Base-by-base conservation (phyloP, 2,329 filamentous ascomycete genomes). In the Aspergillus candidus region DNA sequence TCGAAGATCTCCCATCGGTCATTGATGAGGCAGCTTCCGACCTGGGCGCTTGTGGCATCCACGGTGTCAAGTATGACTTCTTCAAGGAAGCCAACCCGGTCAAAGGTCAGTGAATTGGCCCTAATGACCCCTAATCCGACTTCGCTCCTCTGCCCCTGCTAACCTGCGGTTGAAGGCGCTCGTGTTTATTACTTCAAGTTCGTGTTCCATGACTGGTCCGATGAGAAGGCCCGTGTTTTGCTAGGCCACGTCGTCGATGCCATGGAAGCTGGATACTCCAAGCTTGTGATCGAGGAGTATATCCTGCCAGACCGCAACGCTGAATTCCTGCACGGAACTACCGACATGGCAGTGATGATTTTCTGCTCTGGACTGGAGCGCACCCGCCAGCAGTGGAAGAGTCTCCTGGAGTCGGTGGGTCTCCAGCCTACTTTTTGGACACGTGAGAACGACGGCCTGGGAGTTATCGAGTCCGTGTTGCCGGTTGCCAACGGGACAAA, bases 1-100 rank as follows among this genome's bases (percentile, higher is more conserved):
- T 77, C 0, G 71, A 78, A 47, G 75, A 77, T 49, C 58, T 72
- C 3, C 59, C 67, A 0, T 46, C 56, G 3, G 68, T 75, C 17
- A 50, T 65, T 41, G 52, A 60, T 34, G 47, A 56, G n/a, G 44
- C 43, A 7, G 46, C 47, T 7, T 37, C 34, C 11, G 43, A 51
- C 8, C 32, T 52, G 1, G 42, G 44, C 4, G 36, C 34, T 2
- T 39, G 34, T 1, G 42, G 30, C n/a, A 46, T 56, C 32, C 42
- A 53, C 10, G 42, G 39, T 4, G 35, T 49, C 2, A 22, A 27
- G 6, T 48, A 49, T 42, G 47, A 55, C 32, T 55, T 55, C 33
- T 56, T 53, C 30, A 29, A 37, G 4, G 43, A 49, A 4, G 17
- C 34, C 6, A 47, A 55, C 22, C 50, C 52, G 0, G 38, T 55